Percentiles rank a stretch among this genome's conserved stretches.
phyloP scores from a whole-genome alignment of 2,329 filamentous ascomycete species.

The Nannizziopsis arthrosporioides region DNA sequence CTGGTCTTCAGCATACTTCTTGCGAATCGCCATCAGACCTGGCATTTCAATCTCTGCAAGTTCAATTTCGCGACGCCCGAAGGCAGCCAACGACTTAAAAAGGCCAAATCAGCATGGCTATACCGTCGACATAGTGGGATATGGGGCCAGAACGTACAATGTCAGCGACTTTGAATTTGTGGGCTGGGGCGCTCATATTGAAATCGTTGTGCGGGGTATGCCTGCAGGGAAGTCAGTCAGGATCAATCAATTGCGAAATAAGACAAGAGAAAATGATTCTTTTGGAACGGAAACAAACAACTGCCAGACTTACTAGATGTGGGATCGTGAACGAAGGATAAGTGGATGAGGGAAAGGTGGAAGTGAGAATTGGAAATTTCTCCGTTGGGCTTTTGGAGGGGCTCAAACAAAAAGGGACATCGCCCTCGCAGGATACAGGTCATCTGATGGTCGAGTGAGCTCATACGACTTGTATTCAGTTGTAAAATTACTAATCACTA shows the following conservation, averaged over 20 bases:
- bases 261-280: no score
- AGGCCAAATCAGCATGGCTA: not conserved
- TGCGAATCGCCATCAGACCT: slow-evolving; percentile 88
- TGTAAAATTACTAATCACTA: no score
- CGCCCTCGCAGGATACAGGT: no score
- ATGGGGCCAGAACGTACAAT: slow-evolving; percentile 42
- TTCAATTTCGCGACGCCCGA: slow-evolving; percentile 98
- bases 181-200: slow-evolving; percentile 62
- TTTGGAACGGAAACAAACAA: no score
- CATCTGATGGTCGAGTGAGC: no score
- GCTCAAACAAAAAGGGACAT: no score
- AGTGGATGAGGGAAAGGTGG: slow-evolving; percentile 10
- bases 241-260: no score
- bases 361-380: slow-evolving; percentile 8
- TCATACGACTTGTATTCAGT: no score
- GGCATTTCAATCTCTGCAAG: slow-evolving; percentile 95
- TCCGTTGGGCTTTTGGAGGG: no score
- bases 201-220: slow-evolving; percentile 11
- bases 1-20: slow-evolving; percentile 86
- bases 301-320: no score
- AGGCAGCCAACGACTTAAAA: slow-evolving; percentile 69
- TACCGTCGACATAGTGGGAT: no score
- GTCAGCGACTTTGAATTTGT: slow-evolving; percentile 97
- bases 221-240: no score
- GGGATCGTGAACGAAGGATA: slow-evolving; percentile 9